These are phyloP conservation scores for Cryptococcus sp. DNA, from an alignment of 1,284 basidiomycete genomes.

Conservation along the genomic window DNA sequence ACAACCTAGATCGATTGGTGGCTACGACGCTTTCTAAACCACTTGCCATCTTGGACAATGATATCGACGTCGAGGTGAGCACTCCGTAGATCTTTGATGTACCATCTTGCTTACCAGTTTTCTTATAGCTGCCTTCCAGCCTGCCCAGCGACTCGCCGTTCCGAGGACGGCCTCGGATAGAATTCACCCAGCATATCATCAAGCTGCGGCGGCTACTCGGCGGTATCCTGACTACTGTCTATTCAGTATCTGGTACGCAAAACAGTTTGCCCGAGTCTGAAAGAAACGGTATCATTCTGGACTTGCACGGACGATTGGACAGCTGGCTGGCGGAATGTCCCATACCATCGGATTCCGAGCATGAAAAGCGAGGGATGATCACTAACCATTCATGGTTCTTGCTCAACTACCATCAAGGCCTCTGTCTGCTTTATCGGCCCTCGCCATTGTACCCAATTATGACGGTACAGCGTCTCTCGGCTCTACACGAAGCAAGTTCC, in stretches of 20 bases:
- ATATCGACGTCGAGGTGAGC: slow-evolving; percentile 38
- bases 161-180: slow-evolving; percentile 23
- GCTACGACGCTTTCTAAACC: slow-evolving; percentile 33
- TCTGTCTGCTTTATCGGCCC: slow-evolving; percentile 36
- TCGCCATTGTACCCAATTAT: slow-evolving; percentile 33
- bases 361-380: slow-evolving; percentile 19
- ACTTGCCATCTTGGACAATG: slow-evolving; percentile 32
- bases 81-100: neutral
- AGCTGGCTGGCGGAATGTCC: slow-evolving; percentile 25
- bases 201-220: slow-evolving; percentile 31
- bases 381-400: slow-evolving; percentile 31
- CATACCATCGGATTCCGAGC: slow-evolving; percentile 5
- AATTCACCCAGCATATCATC: slow-evolving; percentile 26
- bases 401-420: slow-evolving; percentile 32
- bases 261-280: slow-evolving; percentile 28
- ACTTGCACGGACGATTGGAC: slow-evolving; percentile 25
- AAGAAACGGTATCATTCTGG: slow-evolving; percentile 20
- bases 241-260: slow-evolving; percentile 28
- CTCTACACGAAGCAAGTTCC: slow-evolving; percentile 26
- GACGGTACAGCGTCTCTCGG: slow-evolving; percentile 22
- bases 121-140: slow-evolving; percentile 12
- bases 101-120: neutral
- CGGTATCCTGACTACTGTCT: slow-evolving; percentile 26
- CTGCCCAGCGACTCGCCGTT: slow-evolving; percentile 24
- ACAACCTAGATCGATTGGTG: slow-evolving; percentile 39